phyloP scores from a whole-genome alignment of 495 filamentous ascomycete species.

The Aspergillus sclerotiicarbonarius region DNA sequence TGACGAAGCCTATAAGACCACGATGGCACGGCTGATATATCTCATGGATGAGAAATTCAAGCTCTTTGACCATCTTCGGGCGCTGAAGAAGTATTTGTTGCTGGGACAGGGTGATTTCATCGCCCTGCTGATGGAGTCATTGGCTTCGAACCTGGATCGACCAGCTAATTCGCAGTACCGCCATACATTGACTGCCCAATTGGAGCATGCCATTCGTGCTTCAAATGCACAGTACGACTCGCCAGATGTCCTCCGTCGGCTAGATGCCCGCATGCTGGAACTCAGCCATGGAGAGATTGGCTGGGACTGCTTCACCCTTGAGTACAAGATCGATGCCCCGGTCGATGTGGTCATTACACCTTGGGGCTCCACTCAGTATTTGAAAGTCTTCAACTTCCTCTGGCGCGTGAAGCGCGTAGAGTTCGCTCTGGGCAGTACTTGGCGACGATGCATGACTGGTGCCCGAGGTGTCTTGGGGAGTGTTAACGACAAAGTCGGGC shows the following conservation, averaged over 20 bases:
- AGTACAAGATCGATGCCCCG: slow-evolving; percentile 97
- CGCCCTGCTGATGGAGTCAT: slow-evolving; percentile 92
- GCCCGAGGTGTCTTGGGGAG: slow-evolving; percentile 85
- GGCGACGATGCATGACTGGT: slow-evolving; percentile 96
- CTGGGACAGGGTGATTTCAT: slow-evolving; percentile 98
- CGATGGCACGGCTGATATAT: slow-evolving; percentile 91
- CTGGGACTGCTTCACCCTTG: slow-evolving; percentile 98
- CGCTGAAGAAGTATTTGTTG: slow-evolving; percentile 91
- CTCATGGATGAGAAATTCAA: slow-evolving; percentile 94
- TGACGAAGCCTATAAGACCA: slow-evolving; percentile 94
- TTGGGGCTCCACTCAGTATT: slow-evolving; percentile 90
- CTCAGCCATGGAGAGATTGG: slow-evolving; percentile 94
- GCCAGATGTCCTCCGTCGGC: slow-evolving; percentile 84
- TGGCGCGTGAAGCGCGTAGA: slow-evolving; percentile 99
- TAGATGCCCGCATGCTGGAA: slow-evolving; percentile 96
- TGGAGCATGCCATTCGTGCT: slow-evolving; percentile 95
- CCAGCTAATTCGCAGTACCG: slow-evolving; percentile 94
- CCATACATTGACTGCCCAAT: slow-evolving; percentile 91
- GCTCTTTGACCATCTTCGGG: slow-evolving; percentile 86
- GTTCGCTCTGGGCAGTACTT: slow-evolving; percentile 84
- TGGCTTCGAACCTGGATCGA: slow-evolving; percentile 87
- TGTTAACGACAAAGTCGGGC: slow-evolving; percentile 69
- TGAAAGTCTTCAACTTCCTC: slow-evolving; percentile 99
- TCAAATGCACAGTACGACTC: slow-evolving; percentile 97
- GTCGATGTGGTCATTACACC: slow-evolving; percentile 97